Conservation (phyloP, 768 basidiomycete genomes). For the Leccinellum luteum region DNA sequence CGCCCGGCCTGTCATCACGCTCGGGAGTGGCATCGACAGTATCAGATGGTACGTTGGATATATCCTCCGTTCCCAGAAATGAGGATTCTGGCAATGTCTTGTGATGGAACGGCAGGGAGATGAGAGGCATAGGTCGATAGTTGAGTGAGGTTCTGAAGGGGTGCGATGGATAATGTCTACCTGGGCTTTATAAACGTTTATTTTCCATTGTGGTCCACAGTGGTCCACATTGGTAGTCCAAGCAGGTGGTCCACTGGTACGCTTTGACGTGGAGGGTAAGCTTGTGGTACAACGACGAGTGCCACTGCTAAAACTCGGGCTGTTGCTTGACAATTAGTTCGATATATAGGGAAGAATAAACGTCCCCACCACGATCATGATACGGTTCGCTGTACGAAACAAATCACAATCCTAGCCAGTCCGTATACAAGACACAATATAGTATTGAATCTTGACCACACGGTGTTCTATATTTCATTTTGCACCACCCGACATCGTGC, state of each 20-base stretch:
- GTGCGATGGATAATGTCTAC: no score
- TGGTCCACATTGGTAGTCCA: not conserved
- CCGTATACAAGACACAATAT: not conserved
- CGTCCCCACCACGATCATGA: not conserved
- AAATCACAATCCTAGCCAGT: not conserved
- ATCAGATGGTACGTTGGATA: not conserved
- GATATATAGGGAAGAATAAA: not conserved
- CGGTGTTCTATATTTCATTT: no score
- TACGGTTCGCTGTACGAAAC: not conserved
- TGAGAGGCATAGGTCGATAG: not conserved
- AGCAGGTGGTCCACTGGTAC: not conserved
- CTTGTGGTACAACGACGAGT: not conserved
- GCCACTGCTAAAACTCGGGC: not conserved
- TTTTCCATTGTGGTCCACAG: constrained; percentile 8
- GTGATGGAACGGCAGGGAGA: not conserved
- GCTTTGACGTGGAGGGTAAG: not conserved
- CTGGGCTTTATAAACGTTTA: constrained; percentile 1
- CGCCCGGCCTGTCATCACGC: not conserved
- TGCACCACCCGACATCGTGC: no score
- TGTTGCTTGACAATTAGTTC: not conserved
- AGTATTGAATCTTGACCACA: not conserved
- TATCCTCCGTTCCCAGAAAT: not conserved
- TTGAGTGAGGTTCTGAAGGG: not conserved
- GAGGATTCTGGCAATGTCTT: constrained; percentile 1
- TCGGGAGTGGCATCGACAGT: not conserved